Evolutionary conservation across 1,284 basidiomycete species (phyloP).

Genomic region (Boletus semigastroideus): DNA sequence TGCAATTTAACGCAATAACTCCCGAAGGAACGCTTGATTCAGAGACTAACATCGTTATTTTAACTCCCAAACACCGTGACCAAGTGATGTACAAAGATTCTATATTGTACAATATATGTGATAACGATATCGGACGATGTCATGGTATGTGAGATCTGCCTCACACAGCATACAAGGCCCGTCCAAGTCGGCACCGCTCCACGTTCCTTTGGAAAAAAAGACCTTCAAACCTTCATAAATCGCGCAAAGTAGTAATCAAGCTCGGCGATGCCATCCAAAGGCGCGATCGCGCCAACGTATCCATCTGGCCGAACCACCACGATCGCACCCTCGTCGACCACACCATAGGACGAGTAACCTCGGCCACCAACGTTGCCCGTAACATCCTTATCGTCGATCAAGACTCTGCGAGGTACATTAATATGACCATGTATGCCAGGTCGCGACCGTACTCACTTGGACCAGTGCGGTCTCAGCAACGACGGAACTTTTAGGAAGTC

Average conservation of each 20-base stretch:
- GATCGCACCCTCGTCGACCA: conserved; percentile 55
- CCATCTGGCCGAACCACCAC: conserved; percentile 75
- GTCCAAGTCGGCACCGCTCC: too few species aligned
- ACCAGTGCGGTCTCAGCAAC: conserved; percentile 61
- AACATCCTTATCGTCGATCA: conserved; percentile 47
- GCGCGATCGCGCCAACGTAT: conserved; percentile 61
- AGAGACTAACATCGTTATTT: too few species aligned
- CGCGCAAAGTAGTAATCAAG: conserved; percentile 53
- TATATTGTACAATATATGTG: too few species aligned
- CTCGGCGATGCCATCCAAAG: conserved; percentile 45
- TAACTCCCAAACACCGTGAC: too few species aligned
- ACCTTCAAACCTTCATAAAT: conserved; percentile 33
- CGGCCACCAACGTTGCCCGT: conserved; percentile 41
- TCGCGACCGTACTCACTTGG: conserved; percentile 45
- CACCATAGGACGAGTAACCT: conserved; percentile 56
- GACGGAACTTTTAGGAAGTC: conserved; percentile 50
- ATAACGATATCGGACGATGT: too few species aligned
- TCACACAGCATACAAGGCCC: background rate
- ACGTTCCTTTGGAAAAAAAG: background rate
- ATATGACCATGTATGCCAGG: background rate
- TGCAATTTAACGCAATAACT: too few species aligned
- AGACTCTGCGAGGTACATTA: conserved; percentile 38
- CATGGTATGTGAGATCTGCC: too few species aligned
- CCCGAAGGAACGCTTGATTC: too few species aligned
- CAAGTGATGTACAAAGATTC: too few species aligned